phyloP scores from a whole-genome alignment of 805 yeast species.

The Nakazawaea ishiwadae region DNA sequence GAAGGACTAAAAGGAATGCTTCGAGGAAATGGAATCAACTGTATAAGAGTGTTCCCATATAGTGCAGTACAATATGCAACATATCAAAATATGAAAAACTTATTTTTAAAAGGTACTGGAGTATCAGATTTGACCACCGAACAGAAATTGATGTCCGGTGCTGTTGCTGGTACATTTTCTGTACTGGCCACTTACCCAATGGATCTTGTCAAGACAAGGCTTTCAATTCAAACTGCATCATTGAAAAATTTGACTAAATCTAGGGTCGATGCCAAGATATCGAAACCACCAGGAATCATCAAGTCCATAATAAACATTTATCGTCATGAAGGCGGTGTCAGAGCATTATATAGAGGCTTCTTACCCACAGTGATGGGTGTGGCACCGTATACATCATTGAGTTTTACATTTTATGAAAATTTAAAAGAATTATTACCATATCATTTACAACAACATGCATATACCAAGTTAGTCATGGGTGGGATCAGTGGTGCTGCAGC shows the following conservation, averaged over 20 bases:
- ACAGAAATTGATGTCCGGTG: constrained; percentile 73
- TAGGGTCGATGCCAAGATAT: constrained; percentile 20
- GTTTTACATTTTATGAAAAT: constrained; percentile 85
- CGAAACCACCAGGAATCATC: constrained; percentile 68
- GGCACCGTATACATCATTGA: constrained; percentile 93
- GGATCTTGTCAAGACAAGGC: constrained; percentile 85
- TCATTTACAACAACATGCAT: constrained; percentile 24
- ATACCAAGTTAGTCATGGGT: constrained; percentile 67
- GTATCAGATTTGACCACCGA: constrained; percentile 38
- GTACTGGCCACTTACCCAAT: constrained; percentile 87
- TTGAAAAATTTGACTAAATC: constrained; percentile 43
- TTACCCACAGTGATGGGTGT: constrained; percentile 92
- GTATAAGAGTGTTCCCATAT: constrained; percentile 88
- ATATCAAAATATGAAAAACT: constrained; percentile 57
- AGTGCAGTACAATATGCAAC: constrained; percentile 91
- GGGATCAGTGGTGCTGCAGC: constrained; percentile 88
- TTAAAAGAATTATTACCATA: constrained; percentile 52
- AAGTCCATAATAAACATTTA: constrained; percentile 56
- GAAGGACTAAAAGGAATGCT: constrained; percentile 91
- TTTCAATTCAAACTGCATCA: constrained; percentile 83
- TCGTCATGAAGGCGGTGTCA: constrained; percentile 73
- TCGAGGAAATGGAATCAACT: constrained; percentile 88
- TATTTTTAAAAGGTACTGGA: constrained; percentile 22
- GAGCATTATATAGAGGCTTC: constrained; percentile 78
- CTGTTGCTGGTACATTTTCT: constrained; percentile 73